Evolutionary conservation across 2,329 filamentous ascomycete species (phyloP).

Genomic region (Hymenotorrendiella dingleyae): DNA sequence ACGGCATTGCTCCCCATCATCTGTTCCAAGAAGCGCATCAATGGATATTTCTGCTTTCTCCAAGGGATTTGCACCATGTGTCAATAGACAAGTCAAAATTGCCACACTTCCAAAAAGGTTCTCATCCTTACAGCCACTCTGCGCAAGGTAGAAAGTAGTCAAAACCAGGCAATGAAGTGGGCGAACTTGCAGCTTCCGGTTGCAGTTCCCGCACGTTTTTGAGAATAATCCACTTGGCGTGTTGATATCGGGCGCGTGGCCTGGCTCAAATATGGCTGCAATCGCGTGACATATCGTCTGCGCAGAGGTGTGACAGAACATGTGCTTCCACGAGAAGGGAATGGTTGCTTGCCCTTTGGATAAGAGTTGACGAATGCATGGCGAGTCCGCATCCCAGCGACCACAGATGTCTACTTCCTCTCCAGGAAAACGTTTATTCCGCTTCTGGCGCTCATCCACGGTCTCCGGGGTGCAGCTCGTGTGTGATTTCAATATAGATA

Average conservation of each 20-base stretch:
- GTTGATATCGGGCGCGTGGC: slow-evolving; percentile 6
- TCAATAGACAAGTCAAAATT: slow-evolving; percentile 32
- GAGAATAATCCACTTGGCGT: slow-evolving; percentile 16
- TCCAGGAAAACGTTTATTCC: slow-evolving; percentile 30
- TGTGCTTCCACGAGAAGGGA: slow-evolving; percentile 36
- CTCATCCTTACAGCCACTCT: slow-evolving; percentile 30
- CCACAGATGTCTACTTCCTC: slow-evolving; percentile 38
- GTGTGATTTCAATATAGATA: slow-evolving; percentile 34
- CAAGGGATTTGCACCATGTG: slow-evolving; percentile 25
- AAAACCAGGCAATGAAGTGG: slow-evolving; percentile 35
- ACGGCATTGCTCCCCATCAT: no score
- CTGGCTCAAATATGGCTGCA: neutral
- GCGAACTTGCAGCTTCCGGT: slow-evolving; percentile 27
- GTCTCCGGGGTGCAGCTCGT: slow-evolving; percentile 23
- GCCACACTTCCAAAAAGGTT: slow-evolving; percentile 36
- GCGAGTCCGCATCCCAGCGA: slow-evolving; percentile 36
- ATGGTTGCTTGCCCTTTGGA: slow-evolving; percentile 23
- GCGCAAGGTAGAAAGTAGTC: slow-evolving; percentile 31
- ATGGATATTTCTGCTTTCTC: slow-evolving; percentile 9
- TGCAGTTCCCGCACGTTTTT: slow-evolving; percentile 27
- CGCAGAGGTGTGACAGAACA: slow-evolving; percentile 37
- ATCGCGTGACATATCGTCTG: slow-evolving; percentile 35
- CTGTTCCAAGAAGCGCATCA: slow-evolving; percentile 1
- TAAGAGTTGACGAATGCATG: slow-evolving; percentile 28
- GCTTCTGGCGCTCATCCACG: slow-evolving; percentile 26